These are phyloP conservation scores for Elsinoe arachidis DNA, from an alignment of 2,329 filamentous ascomycete species.

Conservation along the genomic window DNA sequence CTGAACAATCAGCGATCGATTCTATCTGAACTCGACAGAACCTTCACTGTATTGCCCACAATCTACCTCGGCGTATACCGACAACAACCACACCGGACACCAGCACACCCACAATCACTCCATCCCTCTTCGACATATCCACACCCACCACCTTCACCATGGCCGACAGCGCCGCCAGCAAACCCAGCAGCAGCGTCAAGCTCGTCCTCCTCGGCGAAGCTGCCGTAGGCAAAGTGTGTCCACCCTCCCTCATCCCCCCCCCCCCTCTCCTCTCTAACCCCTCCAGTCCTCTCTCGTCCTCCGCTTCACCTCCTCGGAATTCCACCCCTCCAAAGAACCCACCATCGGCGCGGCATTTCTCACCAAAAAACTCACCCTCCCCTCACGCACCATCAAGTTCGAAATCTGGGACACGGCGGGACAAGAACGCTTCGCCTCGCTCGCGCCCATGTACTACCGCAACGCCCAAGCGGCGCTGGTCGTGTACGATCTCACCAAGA, in stretches of 20 bases:
- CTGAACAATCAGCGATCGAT: neutral
- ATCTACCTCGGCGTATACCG: neutral
- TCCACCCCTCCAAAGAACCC: slow-evolving; percentile 99
- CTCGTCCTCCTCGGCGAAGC: slow-evolving; percentile 95
- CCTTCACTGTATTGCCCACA: neutral
- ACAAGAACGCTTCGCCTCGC: slow-evolving; percentile 91
- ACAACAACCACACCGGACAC: neutral
- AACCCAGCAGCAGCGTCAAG: slow-evolving; percentile 99
- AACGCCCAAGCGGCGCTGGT: slow-evolving; percentile 96
- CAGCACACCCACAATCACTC: too few species aligned
- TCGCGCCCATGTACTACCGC: slow-evolving; percentile 99
- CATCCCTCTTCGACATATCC: neutral
- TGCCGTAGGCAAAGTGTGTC: slow-evolving; percentile 95
- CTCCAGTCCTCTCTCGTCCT: slow-evolving; percentile 86
- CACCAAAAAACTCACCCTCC: slow-evolving; percentile 96
- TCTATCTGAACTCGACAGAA: too few species aligned
- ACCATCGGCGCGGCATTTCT: slow-evolving; percentile 98
- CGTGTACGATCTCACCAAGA: slow-evolving; percentile 97
- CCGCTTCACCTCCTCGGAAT: slow-evolving; percentile 98
- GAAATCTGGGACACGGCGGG: slow-evolving; percentile 96
- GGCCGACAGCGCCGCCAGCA: slow-evolving; percentile 62
- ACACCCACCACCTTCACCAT: slow-evolving; percentile 36
- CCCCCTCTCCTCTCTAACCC: slow-evolving; percentile 16
- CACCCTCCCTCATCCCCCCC: neutral
- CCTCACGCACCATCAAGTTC: slow-evolving; percentile 65